These are phyloP conservation scores for Thelonectria blattea DNA, from an alignment of 2,329 filamentous ascomycete species.

Conservation along the genomic window DNA sequence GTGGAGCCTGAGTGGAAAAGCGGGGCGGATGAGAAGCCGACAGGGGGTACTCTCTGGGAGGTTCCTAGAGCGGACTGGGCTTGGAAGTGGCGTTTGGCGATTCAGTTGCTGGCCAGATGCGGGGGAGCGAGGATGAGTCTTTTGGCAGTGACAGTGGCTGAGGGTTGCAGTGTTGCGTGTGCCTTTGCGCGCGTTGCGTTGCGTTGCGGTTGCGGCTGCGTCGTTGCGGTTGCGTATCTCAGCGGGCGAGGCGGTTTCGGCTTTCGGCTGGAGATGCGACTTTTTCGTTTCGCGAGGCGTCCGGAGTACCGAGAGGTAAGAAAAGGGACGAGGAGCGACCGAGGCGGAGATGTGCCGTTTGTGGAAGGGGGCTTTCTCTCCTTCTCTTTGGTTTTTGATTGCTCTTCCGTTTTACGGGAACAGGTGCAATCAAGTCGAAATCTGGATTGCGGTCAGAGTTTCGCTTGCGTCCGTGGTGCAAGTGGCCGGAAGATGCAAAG, in stretches of 20 bases:
- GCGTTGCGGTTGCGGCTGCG: conserved; percentile 6
- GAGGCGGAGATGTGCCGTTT: not conserved
- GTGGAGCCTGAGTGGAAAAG: conserved; percentile 7
- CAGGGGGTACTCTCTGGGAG: conserved; percentile 7
- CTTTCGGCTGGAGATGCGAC: conserved; percentile 9
- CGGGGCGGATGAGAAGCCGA: conserved; percentile 12
- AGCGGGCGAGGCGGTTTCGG: conserved; percentile 10
- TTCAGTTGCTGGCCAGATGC: conserved; percentile 13
- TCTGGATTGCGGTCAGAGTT: conserved; percentile 8
- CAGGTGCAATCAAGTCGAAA: conserved; percentile 6
- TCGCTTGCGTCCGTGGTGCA: conserved; percentile 14
- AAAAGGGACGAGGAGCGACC: conserved; percentile 1
- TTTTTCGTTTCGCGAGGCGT: conserved; percentile 22
- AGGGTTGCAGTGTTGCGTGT: not conserved
- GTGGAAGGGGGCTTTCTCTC: not conserved
- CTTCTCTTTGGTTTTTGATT: not conserved
- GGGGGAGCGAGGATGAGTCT: conserved; percentile 9
- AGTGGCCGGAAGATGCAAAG: conserved; percentile 2
- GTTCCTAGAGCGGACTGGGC: conserved; percentile 19
- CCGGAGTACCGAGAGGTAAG: conserved; percentile 6
- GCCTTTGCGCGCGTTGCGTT: conserved; percentile 4
- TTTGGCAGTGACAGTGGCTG: conserved; percentile 3
- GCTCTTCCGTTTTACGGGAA: conserved; percentile 13
- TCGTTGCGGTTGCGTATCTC: conserved; percentile 2
- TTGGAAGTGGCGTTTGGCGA: conserved; percentile 21